These are phyloP conservation scores for Trichophyton mentagrophytes DNA, from an alignment of 2,329 filamentous ascomycete genomes.

Conservation along the genomic window DNA sequence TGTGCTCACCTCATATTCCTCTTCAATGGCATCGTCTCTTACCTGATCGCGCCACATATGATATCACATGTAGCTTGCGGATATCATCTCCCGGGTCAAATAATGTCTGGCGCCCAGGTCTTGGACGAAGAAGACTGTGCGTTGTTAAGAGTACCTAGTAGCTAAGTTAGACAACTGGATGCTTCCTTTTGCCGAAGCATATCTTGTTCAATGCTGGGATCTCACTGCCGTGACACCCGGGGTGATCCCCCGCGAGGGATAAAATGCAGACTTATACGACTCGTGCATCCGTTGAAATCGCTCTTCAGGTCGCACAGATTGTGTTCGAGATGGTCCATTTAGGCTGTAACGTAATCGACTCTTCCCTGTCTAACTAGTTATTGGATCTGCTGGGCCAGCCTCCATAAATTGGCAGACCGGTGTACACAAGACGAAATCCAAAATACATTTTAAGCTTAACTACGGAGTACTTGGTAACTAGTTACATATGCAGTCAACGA, in stretches of 20 bases:
- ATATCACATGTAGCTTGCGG: constrained; percentile 1
- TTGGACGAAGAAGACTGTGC: background rate
- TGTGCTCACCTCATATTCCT: background rate
- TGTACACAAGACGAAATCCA: too few relatives aligned
- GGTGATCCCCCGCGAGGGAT: background rate
- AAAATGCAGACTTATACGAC: background rate
- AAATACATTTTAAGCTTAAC: too few relatives aligned
- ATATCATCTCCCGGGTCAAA: background rate
- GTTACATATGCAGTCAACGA: too few relatives aligned
- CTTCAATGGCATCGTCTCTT: background rate
- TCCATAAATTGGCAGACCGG: too few relatives aligned
- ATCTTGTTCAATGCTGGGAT: background rate
- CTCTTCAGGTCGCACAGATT: background rate
- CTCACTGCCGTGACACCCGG: background rate
- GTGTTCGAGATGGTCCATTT: background rate
- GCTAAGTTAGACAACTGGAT: background rate
- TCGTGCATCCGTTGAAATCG: background rate
- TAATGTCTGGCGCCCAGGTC: background rate
- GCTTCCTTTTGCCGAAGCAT: background rate
- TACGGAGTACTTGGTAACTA: too few relatives aligned
- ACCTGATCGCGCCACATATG: background rate
- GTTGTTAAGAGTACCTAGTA: too few relatives aligned
- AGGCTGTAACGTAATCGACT: too few relatives aligned
- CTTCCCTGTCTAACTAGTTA: too few relatives aligned
- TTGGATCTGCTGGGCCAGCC: too few relatives aligned